These are phyloP conservation scores for Candolleomyces efflorescens DNA, from an alignment of 768 basidiomycete genomes.

Conservation along the genomic window DNA sequence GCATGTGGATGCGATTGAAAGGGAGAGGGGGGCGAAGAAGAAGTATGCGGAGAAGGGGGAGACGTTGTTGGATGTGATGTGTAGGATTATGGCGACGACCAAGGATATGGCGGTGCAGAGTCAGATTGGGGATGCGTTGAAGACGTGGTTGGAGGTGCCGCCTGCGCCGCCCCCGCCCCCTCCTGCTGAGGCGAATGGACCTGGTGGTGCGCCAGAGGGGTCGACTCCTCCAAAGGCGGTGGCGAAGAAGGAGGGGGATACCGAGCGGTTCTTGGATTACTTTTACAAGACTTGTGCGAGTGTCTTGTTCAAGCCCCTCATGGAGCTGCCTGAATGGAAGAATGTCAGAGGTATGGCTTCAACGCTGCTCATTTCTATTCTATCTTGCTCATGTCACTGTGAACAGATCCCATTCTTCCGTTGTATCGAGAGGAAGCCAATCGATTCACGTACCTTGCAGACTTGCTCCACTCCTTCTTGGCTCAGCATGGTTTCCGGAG, in stretches of 20 bases:
- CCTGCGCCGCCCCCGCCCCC: constrained; percentile 36
- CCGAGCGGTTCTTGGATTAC: constrained; percentile 88
- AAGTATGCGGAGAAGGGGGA: constrained; percentile 60
- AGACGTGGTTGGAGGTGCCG: constrained; percentile 77
- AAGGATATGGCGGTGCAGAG: constrained; percentile 85
- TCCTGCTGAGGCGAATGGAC: constrained; percentile 5
- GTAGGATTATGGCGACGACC: constrained; percentile 73
- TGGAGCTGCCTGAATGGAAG: constrained; percentile 64
- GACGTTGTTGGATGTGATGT: constrained; percentile 73
- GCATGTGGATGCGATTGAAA: constrained; percentile 69
- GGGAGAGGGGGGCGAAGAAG: constrained; percentile 53
- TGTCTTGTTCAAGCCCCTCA: constrained; percentile 78
- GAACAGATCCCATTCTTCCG: constrained; percentile 45
- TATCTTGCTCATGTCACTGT: constrained; percentile 1
- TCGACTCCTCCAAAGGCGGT: constrained; percentile 29
- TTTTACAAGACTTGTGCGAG: constrained; percentile 84
- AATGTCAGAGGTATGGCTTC: constrained; percentile 28
- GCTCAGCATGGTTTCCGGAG: constrained; percentile 89
- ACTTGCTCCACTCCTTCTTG: constrained; percentile 85
- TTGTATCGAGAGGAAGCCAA: constrained; percentile 74
- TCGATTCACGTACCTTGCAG: constrained; percentile 85
- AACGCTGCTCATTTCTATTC: not conserved
- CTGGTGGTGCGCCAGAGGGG: constrained; percentile 26
- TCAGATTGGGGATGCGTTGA: constrained; percentile 85
- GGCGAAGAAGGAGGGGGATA: constrained; percentile 75